These are phyloP conservation scores for Metarhizium brunneum DNA, from an alignment of 2,329 filamentous ascomycete genomes.

Conservation along the genomic window DNA sequence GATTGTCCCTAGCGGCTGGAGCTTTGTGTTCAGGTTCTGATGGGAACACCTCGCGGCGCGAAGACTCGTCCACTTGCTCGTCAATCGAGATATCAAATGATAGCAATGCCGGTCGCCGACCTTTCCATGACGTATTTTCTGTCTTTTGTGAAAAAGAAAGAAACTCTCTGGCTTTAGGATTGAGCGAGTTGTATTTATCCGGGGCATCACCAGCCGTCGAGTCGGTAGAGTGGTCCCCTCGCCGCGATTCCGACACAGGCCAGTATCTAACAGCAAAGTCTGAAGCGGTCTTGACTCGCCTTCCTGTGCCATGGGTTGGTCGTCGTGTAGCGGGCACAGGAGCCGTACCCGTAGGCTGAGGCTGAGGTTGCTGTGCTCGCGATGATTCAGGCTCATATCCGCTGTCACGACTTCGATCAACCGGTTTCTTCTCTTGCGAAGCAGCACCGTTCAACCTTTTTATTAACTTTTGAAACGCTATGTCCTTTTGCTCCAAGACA, in stretches of 20 bases:
- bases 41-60: background rate
- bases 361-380: background rate
- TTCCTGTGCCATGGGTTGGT: slow-evolving; percentile 1
- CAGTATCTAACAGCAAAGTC: slow-evolving; percentile 6
- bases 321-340: background rate
- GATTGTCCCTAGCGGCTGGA: background rate
- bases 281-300: slow-evolving; percentile 9
- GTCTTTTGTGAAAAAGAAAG: slow-evolving; percentile 4
- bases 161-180: slow-evolving; percentile 12
- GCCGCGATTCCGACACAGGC: background rate
- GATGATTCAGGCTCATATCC: background rate
- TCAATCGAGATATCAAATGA: background rate
- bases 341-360: background rate
- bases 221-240: background rate
- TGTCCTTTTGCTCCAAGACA: slow-evolving; percentile 2
- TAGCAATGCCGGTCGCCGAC: background rate
- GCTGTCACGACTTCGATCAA: slow-evolving; percentile 1
- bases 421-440: background rate
- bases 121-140: background rate
- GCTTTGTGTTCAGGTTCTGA: background rate
- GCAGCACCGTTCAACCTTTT: slow-evolving; percentile 14
- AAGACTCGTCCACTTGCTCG: background rate
- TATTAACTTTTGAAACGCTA: slow-evolving; percentile 19
- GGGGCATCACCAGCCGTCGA: background rate
- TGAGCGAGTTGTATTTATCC: slow-evolving; percentile 6